Base-by-base conservation (phyloP, 352 stramenopile genomes). In the Globisporangium camurandrum region DNA sequence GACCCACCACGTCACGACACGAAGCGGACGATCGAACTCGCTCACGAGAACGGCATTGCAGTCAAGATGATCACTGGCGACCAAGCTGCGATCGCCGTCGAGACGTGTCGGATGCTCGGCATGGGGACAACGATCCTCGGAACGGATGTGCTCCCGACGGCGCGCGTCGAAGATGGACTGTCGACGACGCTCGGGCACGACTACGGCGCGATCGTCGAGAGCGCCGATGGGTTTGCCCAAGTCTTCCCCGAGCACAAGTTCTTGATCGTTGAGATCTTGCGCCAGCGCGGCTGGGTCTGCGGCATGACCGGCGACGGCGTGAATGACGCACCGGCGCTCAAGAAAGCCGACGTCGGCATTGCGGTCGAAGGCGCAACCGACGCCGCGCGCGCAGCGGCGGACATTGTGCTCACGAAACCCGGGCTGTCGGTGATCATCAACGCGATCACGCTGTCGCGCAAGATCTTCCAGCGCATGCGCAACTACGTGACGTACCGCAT, bases 21-120 rank as follows among this genome's bases (percentile, higher is more conserved):
- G 26, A 88, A 91, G 48, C 74, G 76, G 30, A 98, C 95, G 20
- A 97, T 98, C 55, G 75, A 94, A 51, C 78, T 81, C 11, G 83
- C 95, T 23, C 75, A 96, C 47, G 60, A 90, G 49, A 83, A 90
- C 40, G 95, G 96, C 45, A 91, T 99, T 51, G 73, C 62, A n/a
- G 89, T 99, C 12, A 98, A 98, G 64, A 97, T 98, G 85, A 88
- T 98, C 56, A 99, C 96, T 0, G 96, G 96, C 40, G 96, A 99
- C 64, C 93, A 98, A 47, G 67, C 81, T 14, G 76, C 88, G 23
- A 98, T 98, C 62, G 95, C 93, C 8, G 78, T 93, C 19, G 90
- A 98, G 62, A 98, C 93, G 4, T 94, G 86, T 53, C 84, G 80
- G 23, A 71, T 86, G 62, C 69, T 99, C 27, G 87, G 79, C 46